A percentile compares a stretch with the other conserved stretches of the same genome.
Conservation (phyloP, 371 early-diverging fungal genomes). For the Actinomucor elegans region DNA sequence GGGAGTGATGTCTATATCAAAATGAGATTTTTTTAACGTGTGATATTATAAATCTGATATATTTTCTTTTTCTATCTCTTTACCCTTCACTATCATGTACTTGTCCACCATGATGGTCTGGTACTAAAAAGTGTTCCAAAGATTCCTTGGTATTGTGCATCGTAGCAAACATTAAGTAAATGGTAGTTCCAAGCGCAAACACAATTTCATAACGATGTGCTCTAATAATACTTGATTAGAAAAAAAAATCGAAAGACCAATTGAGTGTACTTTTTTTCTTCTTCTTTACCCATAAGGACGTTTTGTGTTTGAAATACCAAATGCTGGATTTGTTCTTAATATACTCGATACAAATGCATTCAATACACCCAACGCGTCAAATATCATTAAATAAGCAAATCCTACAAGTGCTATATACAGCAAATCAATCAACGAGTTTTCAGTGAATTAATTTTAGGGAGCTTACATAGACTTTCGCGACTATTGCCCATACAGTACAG, state of each 20-base stretch:
- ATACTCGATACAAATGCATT: slow-evolving; percentile 58
- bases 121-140: slow-evolving; percentile 59
- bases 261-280: no score
- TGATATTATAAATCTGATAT: no score
- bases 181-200: slow-evolving; percentile 57
- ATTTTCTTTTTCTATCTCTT: no score
- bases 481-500: slow-evolving; percentile 55
- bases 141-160: slow-evolving; percentile 72
- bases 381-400: slow-evolving; percentile 56
- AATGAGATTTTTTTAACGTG: not conserved
- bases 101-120: slow-evolving; percentile 40
- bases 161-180: slow-evolving; percentile 63
- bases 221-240: no score
- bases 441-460: no score
- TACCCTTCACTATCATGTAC: slow-evolving; percentile 34
- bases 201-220: slow-evolving; percentile 61
- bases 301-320: slow-evolving; percentile 50
- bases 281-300: slow-evolving; percentile 64
- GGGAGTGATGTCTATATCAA: not conserved
- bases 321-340: slow-evolving; percentile 43
- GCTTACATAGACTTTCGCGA: slow-evolving; percentile 53
- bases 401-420: slow-evolving; percentile 58
- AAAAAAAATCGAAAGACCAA: no score
- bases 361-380: slow-evolving; percentile 66
- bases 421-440: not conserved